Evolutionary conservation across 495 filamentous ascomycete genomes (phyloP), one percentile per base, ranked within the genome.

Genomic region (Penicillium salamii): DNA sequence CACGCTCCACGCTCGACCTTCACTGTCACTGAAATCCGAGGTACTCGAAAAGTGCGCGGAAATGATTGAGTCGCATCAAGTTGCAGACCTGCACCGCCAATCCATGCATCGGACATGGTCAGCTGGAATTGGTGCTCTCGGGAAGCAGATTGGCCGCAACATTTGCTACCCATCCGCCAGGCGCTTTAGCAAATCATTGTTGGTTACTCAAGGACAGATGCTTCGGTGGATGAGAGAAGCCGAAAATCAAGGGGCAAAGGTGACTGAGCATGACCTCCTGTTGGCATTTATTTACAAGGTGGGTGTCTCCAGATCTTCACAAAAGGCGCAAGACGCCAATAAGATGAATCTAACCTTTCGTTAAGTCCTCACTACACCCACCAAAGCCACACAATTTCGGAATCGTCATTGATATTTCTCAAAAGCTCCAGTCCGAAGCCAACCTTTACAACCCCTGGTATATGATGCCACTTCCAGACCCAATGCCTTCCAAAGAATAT

Each of bases 11-110:
- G 19, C 38, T 13, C 47, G 47, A 20, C 47, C 47, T 26, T 35
- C 38, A 1, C 15, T 50, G 21, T 28, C 39, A 8, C 8, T 50
- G 1, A 50, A 50, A 19, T 36, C 38, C 0, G 47, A 42, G 21
- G 47, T 50, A 18, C 38, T 50, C n/a, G 32, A 50, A 15, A 50
- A 50, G 15, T 50, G 47, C 7, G 38, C 32, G 1, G 47, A 41
- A 18, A 50, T 42, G 38, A 42, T 42, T 9, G 21, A 41, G 11
- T 36, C 38, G 15, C 47, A 42, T 13, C 37, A 28, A 9, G 35
- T 50, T 11, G 47, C 47, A n/a, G 39, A 41, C 7, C 14, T 42
- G 20, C 47, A 50, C 14, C 21, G 31, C 4, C 11, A 42, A 3
- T 33, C 39, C 2, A 29, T 26, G 19, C 20, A 28, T 34, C 38